These are phyloP conservation scores for Chenopodium suecicum DNA, from an alignment of 148 eudicot genomes.

Conservation along the genomic window DNA sequence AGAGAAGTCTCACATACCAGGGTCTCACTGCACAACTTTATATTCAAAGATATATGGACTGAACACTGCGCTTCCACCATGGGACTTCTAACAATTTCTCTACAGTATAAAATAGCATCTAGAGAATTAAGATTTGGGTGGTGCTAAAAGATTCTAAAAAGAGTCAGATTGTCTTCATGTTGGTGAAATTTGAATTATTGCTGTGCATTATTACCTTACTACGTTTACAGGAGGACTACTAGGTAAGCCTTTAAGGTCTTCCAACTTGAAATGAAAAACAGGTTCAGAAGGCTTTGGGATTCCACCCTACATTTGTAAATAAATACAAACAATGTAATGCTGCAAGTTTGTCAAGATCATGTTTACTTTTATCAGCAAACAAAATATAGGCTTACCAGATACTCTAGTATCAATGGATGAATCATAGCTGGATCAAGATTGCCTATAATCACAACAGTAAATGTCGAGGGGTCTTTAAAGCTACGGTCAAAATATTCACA, in stretches of 20 bases:
- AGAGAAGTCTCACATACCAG: slow-evolving; percentile 45
- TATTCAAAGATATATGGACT: slow-evolving; percentile 79
- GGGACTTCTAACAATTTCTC: slow-evolving; percentile 88
- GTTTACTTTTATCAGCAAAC: slow-evolving; percentile 3
- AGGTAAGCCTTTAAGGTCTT: slow-evolving; percentile 79
- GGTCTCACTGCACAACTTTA: slow-evolving; percentile 63
- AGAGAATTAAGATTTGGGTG: neutral
- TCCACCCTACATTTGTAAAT: slow-evolving; percentile 60
- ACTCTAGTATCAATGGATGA: slow-evolving; percentile 64
- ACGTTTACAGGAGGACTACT: slow-evolving; percentile 65
- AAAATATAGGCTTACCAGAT: slow-evolving; percentile 53
- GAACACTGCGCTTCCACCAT: slow-evolving; percentile 98
- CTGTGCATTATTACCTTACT: slow-evolving; percentile 40
- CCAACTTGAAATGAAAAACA: slow-evolving; percentile 50
- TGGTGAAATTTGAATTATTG: neutral
- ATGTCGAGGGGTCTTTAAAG: slow-evolving; percentile 86
- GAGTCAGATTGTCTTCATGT: neutral
- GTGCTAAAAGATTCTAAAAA: neutral
- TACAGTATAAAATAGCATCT: slow-evolving; percentile 32
- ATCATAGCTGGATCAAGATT: slow-evolving; percentile 69
- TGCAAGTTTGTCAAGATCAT: neutral
- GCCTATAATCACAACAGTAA: slow-evolving; percentile 76
- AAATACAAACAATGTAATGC: neutral
- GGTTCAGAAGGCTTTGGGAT: slow-evolving; percentile 69
- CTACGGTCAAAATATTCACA: slow-evolving; percentile 72